Conservation (phyloP, 2,329 filamentous ascomycete species). For the Curvularia sp. region DNA sequence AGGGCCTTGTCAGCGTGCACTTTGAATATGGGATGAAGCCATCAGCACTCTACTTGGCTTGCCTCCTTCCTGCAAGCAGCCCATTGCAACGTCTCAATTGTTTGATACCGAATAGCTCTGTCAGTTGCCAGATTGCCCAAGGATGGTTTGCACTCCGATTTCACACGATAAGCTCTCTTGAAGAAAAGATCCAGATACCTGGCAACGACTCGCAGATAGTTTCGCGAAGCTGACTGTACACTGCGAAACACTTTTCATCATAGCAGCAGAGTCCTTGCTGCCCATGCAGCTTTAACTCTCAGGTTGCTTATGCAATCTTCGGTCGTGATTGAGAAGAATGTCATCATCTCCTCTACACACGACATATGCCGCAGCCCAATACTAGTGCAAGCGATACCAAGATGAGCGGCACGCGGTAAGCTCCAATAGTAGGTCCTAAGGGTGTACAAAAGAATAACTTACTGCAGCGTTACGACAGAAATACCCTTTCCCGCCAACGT, state of each 20-base stretch:
- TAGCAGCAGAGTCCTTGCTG: background rate
- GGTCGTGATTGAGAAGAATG: background rate
- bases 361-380: background rate
- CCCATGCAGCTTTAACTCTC: background rate
- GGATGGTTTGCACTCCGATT: background rate
- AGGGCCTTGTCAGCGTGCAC: background rate
- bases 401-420: background rate
- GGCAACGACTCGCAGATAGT: background rate
- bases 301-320: background rate
- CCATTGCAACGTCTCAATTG: background rate
- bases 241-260: background rate
- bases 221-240: background rate
- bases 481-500: background rate
- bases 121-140: background rate
- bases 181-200: background rate
- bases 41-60: background rate
- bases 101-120: background rate
- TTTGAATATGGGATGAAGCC: background rate
- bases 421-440: background rate
- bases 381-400: background rate
- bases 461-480: background rate
- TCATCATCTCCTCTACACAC: background rate
- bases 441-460: background rate
- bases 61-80: background rate
- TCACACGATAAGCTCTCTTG: background rate